Percentiles rank a stretch among this genome's conserved stretches.
phyloP scores from a whole-genome alignment of 768 basidiomycete species.

The Hygrophoropsis aurantiaca region DNA sequence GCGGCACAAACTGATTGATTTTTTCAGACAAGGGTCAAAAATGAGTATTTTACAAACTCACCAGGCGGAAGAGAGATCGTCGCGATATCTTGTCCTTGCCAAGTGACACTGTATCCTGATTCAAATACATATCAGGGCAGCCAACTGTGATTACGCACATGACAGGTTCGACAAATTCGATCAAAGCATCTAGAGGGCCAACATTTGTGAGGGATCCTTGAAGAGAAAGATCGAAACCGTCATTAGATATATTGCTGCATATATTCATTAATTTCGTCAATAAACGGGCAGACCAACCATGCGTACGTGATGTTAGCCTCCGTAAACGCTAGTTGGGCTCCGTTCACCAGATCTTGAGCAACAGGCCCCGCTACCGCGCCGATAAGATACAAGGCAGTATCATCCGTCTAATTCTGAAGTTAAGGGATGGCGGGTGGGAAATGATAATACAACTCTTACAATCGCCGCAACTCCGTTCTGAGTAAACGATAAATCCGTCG shows the following conservation, averaged over 20 bases:
- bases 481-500: constrained; percentile 55
- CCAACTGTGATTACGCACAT: constrained; percentile 36
- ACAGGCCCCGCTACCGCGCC: constrained; percentile 70
- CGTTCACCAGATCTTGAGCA: constrained; percentile 63
- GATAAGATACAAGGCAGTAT: constrained; percentile 62
- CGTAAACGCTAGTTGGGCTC: constrained; percentile 51
- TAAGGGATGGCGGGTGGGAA: constrained; percentile 5
- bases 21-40: background rate
- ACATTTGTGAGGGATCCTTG: constrained; percentile 59
- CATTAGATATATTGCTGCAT: constrained; percentile 51
- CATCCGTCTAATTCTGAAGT: constrained; percentile 47
- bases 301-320: constrained; percentile 58
- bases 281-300: no score
- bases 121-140: background rate
- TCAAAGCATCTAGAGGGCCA: constrained; percentile 69
- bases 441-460: constrained; percentile 32
- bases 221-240: constrained; percentile 63
- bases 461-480: constrained; percentile 57
- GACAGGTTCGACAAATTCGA: constrained; percentile 64
- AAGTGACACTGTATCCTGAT: constrained; percentile 46
- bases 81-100: constrained; percentile 65
- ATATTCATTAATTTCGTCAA: background rate
- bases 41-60: constrained; percentile 20
- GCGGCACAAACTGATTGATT: constrained; percentile 61
- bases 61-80: constrained; percentile 61